A percentile compares a stretch with the other conserved stretches of the same genome.
These are phyloP conservation scores for Melastoma malabathricum DNA, from an alignment of 345 rosid genomes.

Conservation along the genomic window DNA sequence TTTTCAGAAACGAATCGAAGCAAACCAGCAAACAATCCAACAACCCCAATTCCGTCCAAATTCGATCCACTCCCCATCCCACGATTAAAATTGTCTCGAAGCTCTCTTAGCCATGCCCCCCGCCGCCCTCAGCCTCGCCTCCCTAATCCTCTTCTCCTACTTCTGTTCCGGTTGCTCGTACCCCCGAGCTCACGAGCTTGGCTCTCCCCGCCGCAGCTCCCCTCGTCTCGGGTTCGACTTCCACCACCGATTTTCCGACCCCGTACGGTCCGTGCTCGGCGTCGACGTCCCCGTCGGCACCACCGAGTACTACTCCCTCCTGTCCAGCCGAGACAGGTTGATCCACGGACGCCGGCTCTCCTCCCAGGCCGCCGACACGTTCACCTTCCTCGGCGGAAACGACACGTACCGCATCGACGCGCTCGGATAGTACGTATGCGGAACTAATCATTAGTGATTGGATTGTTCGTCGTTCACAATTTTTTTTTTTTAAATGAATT, in stretches of 20 bases:
- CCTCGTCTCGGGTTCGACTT: conserved; percentile 40
- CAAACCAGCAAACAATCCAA: no score
- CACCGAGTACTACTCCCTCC: conserved; percentile 34
- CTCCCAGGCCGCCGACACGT: conserved; percentile 20
- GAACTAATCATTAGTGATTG: no score
- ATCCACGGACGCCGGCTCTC: conserved; percentile 61
- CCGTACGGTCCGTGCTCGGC: conserved; percentile 37
- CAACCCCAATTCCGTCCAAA: neutral
- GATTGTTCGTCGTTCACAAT: neutral
- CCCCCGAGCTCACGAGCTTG: neutral
- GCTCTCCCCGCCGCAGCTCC: neutral
- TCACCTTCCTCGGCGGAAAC: conserved; percentile 55
- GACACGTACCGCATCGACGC: conserved; percentile 27
- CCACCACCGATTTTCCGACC: conserved; percentile 73
- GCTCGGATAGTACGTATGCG: conserved; percentile 54
- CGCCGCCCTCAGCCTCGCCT: conserved; percentile 1
- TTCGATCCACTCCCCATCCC: no score
- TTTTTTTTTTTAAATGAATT: no score
- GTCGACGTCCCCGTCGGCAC: conserved; percentile 30
- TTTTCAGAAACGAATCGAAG: no score
- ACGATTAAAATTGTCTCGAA: no score
- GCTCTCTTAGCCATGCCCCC: no score
- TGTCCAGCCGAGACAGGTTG: conserved; percentile 57
- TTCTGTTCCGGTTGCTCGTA: neutral
- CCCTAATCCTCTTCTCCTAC: conserved; percentile 8